Conservation (phyloP, 805 yeast genomes). For the Yarrowia deformans region DNA sequence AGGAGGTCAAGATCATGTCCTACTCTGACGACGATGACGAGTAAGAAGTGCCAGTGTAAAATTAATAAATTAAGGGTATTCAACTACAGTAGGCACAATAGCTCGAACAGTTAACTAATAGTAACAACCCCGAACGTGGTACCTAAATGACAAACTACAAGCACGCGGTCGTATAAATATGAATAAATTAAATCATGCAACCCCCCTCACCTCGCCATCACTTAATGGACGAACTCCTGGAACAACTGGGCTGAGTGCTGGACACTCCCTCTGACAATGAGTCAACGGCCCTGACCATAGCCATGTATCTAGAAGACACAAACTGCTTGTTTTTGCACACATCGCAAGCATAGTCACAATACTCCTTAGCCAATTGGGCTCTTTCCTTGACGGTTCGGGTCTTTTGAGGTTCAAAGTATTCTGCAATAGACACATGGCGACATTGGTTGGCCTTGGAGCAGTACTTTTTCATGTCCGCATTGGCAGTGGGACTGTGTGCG, state of each 20-base stretch:
- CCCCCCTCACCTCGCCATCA: neutral
- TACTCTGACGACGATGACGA: conserved; percentile 42
- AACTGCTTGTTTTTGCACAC: conserved; percentile 42
- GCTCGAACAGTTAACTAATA: too few species aligned
- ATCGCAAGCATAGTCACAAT: conserved; percentile 44
- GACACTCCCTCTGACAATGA: conserved; percentile 9
- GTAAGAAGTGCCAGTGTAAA: neutral
- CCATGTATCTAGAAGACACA: conserved; percentile 31
- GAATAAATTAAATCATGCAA: neutral
- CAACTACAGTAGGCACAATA: neutral
- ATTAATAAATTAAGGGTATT: conserved; percentile 20
- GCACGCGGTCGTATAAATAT: neutral
- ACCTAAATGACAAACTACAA: too few species aligned
- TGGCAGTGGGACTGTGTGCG: conserved; percentile 18
- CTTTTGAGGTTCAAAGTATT: conserved; percentile 43
- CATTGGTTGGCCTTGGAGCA: conserved; percentile 41
- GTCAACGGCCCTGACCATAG: conserved; percentile 13
- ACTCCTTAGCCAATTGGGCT: conserved; percentile 24
- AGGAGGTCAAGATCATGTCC: conserved; percentile 35
- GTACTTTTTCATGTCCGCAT: conserved; percentile 37
- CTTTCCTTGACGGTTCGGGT: conserved; percentile 22
- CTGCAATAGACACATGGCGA: conserved; percentile 43
- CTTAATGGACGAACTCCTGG: conserved; percentile 19
- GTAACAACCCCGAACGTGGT: too few species aligned
- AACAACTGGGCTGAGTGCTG: conserved; percentile 15